Conservation (phyloP, 208 protist species). For the Trypanosomatidae sp. region DNA sequence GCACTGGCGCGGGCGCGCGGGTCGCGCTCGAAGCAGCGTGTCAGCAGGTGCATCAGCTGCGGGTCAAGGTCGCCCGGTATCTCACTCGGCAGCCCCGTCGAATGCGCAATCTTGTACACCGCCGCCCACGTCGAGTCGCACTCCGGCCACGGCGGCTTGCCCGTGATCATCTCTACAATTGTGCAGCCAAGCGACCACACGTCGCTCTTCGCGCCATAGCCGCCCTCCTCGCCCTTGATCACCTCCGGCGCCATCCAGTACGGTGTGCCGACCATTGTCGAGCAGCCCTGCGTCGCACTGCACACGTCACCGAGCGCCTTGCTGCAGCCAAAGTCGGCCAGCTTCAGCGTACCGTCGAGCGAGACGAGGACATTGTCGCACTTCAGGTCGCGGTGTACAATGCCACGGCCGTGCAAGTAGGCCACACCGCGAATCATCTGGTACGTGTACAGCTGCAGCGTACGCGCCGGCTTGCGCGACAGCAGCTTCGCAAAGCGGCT, state of each 20-base stretch:
- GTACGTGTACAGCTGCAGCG: slow-evolving; percentile 71
- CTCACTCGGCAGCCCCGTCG: slow-evolving; percentile 70
- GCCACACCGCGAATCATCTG: slow-evolving; percentile 86
- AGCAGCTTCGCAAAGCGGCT: slow-evolving; percentile 73
- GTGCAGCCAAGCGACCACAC: slow-evolving; percentile 92
- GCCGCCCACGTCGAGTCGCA: slow-evolving; percentile 80
- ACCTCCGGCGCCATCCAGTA: slow-evolving; percentile 91
- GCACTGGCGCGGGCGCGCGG: slow-evolving; percentile 50
- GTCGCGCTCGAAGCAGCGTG: slow-evolving; percentile 73
- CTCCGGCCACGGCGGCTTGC: slow-evolving; percentile 83
- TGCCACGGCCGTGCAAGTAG: slow-evolving; percentile 81
- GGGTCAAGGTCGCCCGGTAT: slow-evolving; percentile 64
- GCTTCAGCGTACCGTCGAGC: slow-evolving; percentile 74
- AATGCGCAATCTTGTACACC: slow-evolving; percentile 83
- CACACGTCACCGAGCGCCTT: slow-evolving; percentile 77
- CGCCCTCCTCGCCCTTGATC: slow-evolving; percentile 73
- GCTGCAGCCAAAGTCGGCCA: slow-evolving; percentile 89
- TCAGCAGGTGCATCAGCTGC: slow-evolving; percentile 57
- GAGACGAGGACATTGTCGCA: slow-evolving; percentile 86
- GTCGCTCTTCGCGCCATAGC: slow-evolving; percentile 89
- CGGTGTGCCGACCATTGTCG: slow-evolving; percentile 81
- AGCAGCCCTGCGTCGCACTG: slow-evolving; percentile 60
- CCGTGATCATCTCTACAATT: slow-evolving; percentile 89
- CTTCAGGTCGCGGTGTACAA: slow-evolving; percentile 88
- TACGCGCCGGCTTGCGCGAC: slow-evolving; percentile 50